A percentile compares a stretch with the other conserved stretches of the same genome.
phyloP scores from a whole-genome alignment of 75 land plant genomes.

The Cunninghamia lanceolata region DNA sequence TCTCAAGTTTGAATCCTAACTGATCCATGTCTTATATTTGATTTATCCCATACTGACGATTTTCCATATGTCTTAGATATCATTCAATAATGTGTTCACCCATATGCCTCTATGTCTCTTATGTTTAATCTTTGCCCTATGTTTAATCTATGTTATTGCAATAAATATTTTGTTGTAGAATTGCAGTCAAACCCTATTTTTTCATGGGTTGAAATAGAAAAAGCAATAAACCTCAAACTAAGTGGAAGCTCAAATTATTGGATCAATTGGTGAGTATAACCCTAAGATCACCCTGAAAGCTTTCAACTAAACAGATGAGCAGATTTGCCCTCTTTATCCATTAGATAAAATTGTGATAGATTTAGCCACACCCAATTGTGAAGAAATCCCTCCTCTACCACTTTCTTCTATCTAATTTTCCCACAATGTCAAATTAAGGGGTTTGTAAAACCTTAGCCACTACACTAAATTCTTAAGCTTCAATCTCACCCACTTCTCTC shows the following conservation, averaged over 20 bases:
- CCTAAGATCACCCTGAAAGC: constrained; percentile 56
- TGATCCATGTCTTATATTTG: no score
- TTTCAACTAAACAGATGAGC: constrained; percentile 71
- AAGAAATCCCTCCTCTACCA: constrained; percentile 20
- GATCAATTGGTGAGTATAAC: constrained; percentile 86
- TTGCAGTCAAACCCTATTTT: no score
- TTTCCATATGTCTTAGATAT: no score
- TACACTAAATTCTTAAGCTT: constrained; percentile 12
- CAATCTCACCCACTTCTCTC: background rate
- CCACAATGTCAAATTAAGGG: constrained; percentile 2
- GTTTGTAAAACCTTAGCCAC: constrained; percentile 27
- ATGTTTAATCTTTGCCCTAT: no score
- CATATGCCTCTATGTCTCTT: no score
- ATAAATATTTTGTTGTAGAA: no score
- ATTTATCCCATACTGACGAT: no score
- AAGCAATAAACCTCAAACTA: constrained; percentile 55
- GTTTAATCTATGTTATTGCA: no score
- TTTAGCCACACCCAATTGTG: constrained; percentile 14
- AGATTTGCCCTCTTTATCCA: constrained; percentile 69
- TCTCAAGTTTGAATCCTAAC: no score
- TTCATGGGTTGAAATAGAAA: no score
- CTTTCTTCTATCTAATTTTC: constrained; percentile 1
- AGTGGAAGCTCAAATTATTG: constrained; percentile 64
- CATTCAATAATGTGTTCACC: no score
- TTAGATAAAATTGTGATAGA: constrained; percentile 1